These are phyloP conservation scores for Colletotrichum tanaceti DNA, from an alignment of 2,329 filamentous ascomycete species.

Conservation along the genomic window DNA sequence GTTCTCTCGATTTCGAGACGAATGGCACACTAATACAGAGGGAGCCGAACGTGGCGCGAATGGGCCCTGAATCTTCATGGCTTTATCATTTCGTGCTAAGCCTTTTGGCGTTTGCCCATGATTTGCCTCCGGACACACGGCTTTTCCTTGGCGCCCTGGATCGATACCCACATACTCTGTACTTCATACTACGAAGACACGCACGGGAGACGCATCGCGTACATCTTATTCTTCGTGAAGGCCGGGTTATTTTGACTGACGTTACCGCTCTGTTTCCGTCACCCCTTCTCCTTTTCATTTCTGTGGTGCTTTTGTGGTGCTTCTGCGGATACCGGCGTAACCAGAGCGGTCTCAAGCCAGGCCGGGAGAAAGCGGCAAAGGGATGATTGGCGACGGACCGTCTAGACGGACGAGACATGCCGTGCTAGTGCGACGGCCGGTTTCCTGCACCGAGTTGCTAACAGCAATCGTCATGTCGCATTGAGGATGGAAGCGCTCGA, in stretches of 20 bases:
- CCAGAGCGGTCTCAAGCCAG: conserved; percentile 32
- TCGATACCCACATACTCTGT: not conserved
- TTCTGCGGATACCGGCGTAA: conserved; percentile 30
- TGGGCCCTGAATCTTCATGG: conserved; percentile 14
- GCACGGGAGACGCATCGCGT: not conserved
- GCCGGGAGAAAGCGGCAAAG: conserved; percentile 36
- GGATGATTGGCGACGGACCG: conserved; percentile 33
- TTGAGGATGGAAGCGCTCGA: conserved; percentile 25
- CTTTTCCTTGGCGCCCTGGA: not conserved
- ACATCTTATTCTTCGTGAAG: conserved; percentile 1
- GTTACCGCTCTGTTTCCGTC: conserved; percentile 14
- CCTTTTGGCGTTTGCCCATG: conserved; percentile 28
- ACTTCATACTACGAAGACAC: not conserved
- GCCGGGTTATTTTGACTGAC: conserved; percentile 19
- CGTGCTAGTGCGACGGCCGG: conserved; percentile 29
- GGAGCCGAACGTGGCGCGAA: not conserved
- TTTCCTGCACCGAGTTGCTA: conserved; percentile 3
- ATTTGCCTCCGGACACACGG: conserved; percentile 22
- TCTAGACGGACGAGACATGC: conserved; percentile 21
- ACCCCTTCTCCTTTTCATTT: not conserved
- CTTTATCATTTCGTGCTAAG: conserved; percentile 36
- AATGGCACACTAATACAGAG: not conserved
- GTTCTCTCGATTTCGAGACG: not conserved
- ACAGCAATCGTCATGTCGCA: conserved; percentile 7
- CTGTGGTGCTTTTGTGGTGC: conserved; percentile 5